Evolutionary conservation across 2,329 filamentous ascomycete species (phyloP), one percentile per base, ranked within the genome.

Genomic region (Stagonosporopsis rhizophila): DNA sequence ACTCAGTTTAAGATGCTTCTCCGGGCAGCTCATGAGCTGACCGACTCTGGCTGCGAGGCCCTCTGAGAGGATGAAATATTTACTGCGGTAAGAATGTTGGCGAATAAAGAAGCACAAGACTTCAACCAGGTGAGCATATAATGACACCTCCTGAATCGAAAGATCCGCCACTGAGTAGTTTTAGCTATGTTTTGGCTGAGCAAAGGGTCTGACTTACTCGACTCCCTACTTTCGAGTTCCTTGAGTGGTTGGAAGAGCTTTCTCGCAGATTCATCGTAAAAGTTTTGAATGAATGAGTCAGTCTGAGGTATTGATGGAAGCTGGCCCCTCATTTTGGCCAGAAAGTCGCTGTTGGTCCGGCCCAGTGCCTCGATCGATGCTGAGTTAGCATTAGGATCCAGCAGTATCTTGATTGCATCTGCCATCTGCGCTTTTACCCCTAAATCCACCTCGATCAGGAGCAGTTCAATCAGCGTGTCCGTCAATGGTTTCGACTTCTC

Each of bases 401-500:
- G 83, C 11, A 99, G 82, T 20, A 98, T 90, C 77, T 96, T 97
- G 73, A 99, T 89, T 7, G 94, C 92, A 78, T 99, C 95, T 3
- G 93, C 92, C 69, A 98, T 89, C 75, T 98, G 95, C 25, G 92
- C 92, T 77, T 96, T 97, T 60, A 98, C 92, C 0, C 95, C 95
- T 15, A 98, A 81, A 71, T 99, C 95, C 17, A 91, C 89, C 78
- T 99, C 95, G 2, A 95, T 88, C 42, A 98, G 83, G 1, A 99
- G 84, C 38, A 99, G 82, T 66, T 97, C 94, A 56, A 98, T 96
- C 37, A 99, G 80, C 0, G 91, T 96, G 72, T 98, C 95, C 1
- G 92, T 97, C 50, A 99, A 78, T 4, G 92, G 91, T 2, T 88
- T 87, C 65, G 91, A 87, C 72, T 93, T 93, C 62, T 97, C 92